Evolutionary conservation across 2,329 filamentous ascomycete genomes (phyloP), one percentile per base, ranked within the genome.

Genomic region (Lecanicillium sp.): DNA sequence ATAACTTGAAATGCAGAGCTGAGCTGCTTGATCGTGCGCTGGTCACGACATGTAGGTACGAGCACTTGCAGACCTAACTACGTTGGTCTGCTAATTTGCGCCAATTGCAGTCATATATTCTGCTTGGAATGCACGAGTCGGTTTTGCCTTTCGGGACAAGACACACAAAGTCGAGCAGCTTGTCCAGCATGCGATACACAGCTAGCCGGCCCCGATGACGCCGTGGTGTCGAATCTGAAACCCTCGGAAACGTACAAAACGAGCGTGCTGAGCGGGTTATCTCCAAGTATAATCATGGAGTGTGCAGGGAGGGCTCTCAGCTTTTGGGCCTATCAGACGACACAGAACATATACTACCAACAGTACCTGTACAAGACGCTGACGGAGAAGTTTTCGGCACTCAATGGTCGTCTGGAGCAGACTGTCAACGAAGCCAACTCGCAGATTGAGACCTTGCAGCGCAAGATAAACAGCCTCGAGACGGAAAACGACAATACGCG

Each of bases 231-330:
- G 1, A 76, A 81, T 24, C 73, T 96, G 33, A 86, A 84, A 51
- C 89, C 89, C 0, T 83, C 81, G 0, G 90, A 96, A 58, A 89
- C 94, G 55, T 95, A 93, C 72, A 95, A 95, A 65, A 89, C 87
- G 0, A 90, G 84, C 51, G 79, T 94, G 0, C 72, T 96, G 10
- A 89, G 87, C 59, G 91, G 91, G 0, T 69, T 96, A 1, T 87
- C 81, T 51, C 91, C 91, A 1, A 83, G 77, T 27, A 74, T 84
- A 24, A 86, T 96, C 54, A 89, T 95, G 77, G 90, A 95, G 57
- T 94, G 89, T 64, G 86, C 88, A 19, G 82, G 84, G 5, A 77
- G 87, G 55, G 89, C 84, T 1, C 66, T 95, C 54, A 80, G 78
- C 26, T 95, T 95, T 61, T 95, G 89, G 84, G 83, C 81, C 24